Conservation (phyloP, 768 basidiomycete genomes). For the Podaxis carcinomalis region DNA sequence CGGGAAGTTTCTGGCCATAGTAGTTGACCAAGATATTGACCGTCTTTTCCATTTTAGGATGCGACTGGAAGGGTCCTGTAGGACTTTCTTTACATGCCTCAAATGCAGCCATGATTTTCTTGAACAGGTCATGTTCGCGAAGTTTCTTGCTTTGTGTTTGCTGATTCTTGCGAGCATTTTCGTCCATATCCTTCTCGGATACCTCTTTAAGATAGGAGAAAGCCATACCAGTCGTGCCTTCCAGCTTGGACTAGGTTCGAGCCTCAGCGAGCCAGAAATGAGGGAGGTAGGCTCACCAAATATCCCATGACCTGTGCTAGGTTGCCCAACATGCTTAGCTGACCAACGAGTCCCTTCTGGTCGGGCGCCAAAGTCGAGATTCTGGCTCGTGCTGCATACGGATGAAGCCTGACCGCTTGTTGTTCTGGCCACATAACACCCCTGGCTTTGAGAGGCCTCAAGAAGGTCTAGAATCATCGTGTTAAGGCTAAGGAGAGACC, state of each 20-base stretch:
- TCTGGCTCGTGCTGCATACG: conserved; percentile 38
- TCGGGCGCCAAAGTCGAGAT: conserved; percentile 31
- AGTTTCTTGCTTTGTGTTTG: conserved; percentile 40
- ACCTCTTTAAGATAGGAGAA: conserved; percentile 57
- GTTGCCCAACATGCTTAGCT: conserved; percentile 46
- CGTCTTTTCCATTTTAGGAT: conserved; percentile 92
- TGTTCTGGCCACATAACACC: conserved; percentile 27
- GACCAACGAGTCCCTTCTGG: conserved; percentile 45
- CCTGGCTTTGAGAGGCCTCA: conserved; percentile 14
- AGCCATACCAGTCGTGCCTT: conserved; percentile 80
- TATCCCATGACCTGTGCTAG: conserved; percentile 86
- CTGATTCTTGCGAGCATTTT: conserved; percentile 27
- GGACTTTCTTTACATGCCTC: conserved; percentile 44
- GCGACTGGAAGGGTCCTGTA: conserved; percentile 31
- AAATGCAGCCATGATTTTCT: conserved; percentile 63
- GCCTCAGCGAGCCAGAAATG: background rate
- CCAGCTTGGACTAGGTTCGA: conserved; percentile 47
- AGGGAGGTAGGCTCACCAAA: conserved; percentile 48
- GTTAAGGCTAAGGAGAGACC: background rate
- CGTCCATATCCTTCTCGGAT: conserved; percentile 31
- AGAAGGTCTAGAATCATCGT: conserved; percentile 18
- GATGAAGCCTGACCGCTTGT: conserved; percentile 40
- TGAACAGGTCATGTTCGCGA: conserved; percentile 53
- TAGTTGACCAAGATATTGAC: conserved; percentile 73
- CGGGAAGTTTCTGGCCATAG: conserved; percentile 56